Base-by-base conservation (phyloP, 108 stramenopile genomes). In the Pelagomonas calceolata region DNA sequence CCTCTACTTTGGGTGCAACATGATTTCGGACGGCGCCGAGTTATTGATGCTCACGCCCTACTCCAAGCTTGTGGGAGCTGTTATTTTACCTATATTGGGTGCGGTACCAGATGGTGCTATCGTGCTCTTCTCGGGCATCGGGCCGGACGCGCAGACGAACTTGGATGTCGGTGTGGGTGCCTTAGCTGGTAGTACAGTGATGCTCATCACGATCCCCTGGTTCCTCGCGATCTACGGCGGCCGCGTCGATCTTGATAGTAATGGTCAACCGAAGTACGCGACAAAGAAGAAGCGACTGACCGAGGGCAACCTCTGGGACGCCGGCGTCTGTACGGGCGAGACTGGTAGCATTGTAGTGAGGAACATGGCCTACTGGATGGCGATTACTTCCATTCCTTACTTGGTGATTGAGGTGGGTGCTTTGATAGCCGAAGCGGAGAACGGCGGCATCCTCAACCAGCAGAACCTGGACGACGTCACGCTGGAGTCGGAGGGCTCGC, bases 21-120 rank as follows among this genome's bases (percentile, higher is more conserved):
- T 84, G 82, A 85, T 86, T 31, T 81, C 83, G 1, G 81, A 85
- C 75, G 85, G 85, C n/a, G 80, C 81, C 30, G 85, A 86, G 75
- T 70, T 86, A 26, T 70, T 86, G 26, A 75, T 84, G 12, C 67
- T 85, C 17, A 68, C 51, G 51, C 51, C 51, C 51, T 60, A 60
- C 51, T 4, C 7, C 21, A 60, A 60, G 26, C 51, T 60, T 26
- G 51, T 84, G 35, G 84, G 85, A 30, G 73, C 78, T 21, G 71
- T 84, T 16, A 81, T 86, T 18, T 78, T 86, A 0, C 85, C 85
- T 3, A 79, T 86, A 0, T 39, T 86, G 32, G 85, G 85, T 34
- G 71, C 76, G 26, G 51, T 86, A 36, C 85, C 85, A 32, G 85
- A 86, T 69, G 84, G 80, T 7, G 81, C 81, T 3, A 83, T 86